Conservation (phyloP, 805 yeast genomes). For the Phaffomyces thermotolerans region DNA sequence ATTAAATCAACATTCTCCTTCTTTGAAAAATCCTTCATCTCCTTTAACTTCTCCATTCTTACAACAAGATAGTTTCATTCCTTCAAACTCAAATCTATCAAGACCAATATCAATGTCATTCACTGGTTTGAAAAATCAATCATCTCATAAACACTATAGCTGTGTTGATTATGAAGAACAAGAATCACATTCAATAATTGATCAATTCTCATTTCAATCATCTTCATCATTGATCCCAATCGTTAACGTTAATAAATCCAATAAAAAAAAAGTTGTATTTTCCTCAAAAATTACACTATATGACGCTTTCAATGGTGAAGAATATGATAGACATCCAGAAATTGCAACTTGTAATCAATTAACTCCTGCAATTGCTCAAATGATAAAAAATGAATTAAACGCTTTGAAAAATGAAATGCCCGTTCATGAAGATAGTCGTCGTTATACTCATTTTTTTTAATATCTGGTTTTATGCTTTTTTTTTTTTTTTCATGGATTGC, state of each 20-base stretch:
- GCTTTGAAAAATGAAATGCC: conserved; percentile 73
- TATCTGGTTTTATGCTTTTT: not conserved
- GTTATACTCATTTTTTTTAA: conserved; percentile 78
- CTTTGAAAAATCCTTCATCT: conserved; percentile 3
- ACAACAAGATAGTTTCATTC: conserved; percentile 14
- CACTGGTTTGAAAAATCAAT: conserved; percentile 37
- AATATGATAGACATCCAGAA: conserved; percentile 91
- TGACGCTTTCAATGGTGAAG: conserved; percentile 76
- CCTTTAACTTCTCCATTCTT: conserved; percentile 20
- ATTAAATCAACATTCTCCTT: conserved; percentile 3
- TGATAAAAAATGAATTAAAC: conserved; percentile 80
- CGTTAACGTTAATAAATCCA: not conserved
- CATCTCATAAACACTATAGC: not conserved
- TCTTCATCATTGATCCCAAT: not conserved
- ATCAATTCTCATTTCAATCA: conserved; percentile 24
- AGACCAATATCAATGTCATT: conserved; percentile 45
- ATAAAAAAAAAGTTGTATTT: conserved; percentile 42
- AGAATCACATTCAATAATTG: conserved; percentile 12
- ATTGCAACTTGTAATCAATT: conserved; percentile 86
- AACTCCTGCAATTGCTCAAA: conserved; percentile 81
- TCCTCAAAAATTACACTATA: conserved; percentile 77
- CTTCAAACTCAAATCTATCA: conserved; percentile 4
- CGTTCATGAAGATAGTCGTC: conserved; percentile 69
- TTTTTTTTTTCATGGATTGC: not conserved
- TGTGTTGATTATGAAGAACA: too few species aligned